Base-by-base conservation (phyloP, 2,329 filamentous ascomycete genomes). In the Arthroderma sp. region DNA sequence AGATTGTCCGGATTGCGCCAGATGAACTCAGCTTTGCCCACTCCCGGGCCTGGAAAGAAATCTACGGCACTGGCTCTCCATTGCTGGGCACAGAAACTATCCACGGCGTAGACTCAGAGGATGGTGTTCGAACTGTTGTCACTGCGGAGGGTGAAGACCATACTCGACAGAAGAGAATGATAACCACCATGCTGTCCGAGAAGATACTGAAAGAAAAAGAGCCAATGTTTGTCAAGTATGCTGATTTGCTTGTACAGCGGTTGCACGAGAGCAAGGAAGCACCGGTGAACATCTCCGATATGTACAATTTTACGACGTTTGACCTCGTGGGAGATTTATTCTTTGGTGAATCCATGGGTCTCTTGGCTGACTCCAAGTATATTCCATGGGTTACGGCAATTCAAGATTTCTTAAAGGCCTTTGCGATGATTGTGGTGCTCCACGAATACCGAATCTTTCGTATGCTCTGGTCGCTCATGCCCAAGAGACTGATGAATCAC, bases 121-220 rank as follows among this genome's bases (percentile, higher is more conserved):
- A 31, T 22, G 43, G 46, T 5, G 42, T 38, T 29, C 31, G 32
- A 11, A 42, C 43, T 29, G 50, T 58, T 29, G 44, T 58, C 6
- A 49, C 40, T 27, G 42, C 48, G 34, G 42, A 51, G 31, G 53
- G 51, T 40, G 51, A 49, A 28, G 48, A 53, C 39, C 61, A 64
- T 42, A 40, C 47, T 7, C 49, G 54, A 3, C 46, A 55, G 27
- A 58, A 66, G 15, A 53, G 58, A 0, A 47, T 61, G 1, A 44
- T 71, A 5, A 54, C 60, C 0, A 59, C 64, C 44, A 65, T 62
- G 0, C 70, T 71, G 48, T 68, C 66, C 0, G 67, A 70, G 37
- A 61, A 59, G 39, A 61, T 64, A 2, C 42, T 72, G 10, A 53
- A 54, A 4, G 59, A 61, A 8, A 68, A 68, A 46, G 65, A 66